Evolutionary conservation across 805 yeast genomes (phyloP), one percentile per base, ranked within the genome.

Genomic region (Candida boidinii): DNA sequence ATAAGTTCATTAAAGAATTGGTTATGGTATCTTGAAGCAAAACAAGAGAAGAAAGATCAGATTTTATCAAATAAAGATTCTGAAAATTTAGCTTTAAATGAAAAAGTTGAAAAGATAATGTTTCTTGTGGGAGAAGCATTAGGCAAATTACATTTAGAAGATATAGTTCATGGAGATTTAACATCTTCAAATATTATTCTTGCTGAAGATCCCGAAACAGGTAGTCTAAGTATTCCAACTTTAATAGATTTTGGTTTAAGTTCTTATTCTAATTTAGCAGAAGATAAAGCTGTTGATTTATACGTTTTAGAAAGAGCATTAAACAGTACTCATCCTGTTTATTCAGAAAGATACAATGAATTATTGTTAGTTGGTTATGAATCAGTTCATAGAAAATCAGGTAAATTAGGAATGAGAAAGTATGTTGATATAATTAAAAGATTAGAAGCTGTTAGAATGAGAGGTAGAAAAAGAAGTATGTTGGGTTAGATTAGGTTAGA

Each of bases 381-480:
- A 25, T 40, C 46, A 15, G 61, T 58, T 1, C 70, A 66, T 36
- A 40, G 41, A 13, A 54, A 53, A 24, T 46, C 44, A 13, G 55
- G 51, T 15, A 56, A 57, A 23, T 50, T 46, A 15, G 69, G 69
- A 13, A 44, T 44, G 14, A 68, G 64, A 42, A 62, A 63, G 45
- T 54, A 54, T 34, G 60, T 50, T 12, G 92, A 81, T 41, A 71
- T 79, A 0, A 43, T 73, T 38, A 67, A 66, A 34, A 70, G 88
- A 51, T 68, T 92, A 31, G 83, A 78, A 34, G 94, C 81, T 28
- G 97, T 90, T 1, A 66, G 97, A 48, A 55, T 81, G 62, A 74
- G 98, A 51, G 98, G 98, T 2, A 70, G 98, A 44, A 92, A 92
- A 70, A 73, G 98, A 56, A 81, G 94, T 37, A 85, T 90, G 95